These are phyloP conservation scores for Butyriboletus loyo DNA, from an alignment of 768 basidiomycete genomes.

Conservation along the genomic window DNA sequence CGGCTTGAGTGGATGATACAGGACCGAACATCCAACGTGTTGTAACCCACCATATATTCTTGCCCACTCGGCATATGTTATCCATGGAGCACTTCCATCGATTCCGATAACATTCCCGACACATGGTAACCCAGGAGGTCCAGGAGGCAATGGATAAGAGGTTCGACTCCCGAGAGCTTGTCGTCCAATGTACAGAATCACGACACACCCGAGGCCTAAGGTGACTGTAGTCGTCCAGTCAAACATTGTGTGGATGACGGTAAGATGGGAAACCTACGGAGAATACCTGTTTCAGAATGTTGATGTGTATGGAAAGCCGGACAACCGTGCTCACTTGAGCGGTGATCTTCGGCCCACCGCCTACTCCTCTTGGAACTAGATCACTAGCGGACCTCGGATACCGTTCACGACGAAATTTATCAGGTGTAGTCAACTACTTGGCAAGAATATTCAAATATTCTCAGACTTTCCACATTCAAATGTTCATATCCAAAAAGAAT, in stretches of 20 bases:
- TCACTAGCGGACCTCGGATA: too few relatives aligned
- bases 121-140: constrained; percentile 10
- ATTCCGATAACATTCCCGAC: constrained; percentile 6
- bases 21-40: too few relatives aligned
- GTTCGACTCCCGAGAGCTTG: background rate
- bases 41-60: constrained; percentile 1
- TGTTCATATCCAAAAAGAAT: too few relatives aligned
- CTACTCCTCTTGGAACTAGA: too few relatives aligned
- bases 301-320: too few relatives aligned
- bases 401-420: too few relatives aligned
- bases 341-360: too few relatives aligned
- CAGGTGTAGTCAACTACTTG: too few relatives aligned
- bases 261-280: background rate
- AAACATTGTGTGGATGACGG: background rate
- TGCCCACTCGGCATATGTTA: constrained; percentile 8
- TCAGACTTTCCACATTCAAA: too few relatives aligned
- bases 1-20: background rate
- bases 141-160: constrained; percentile 2
- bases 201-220: background rate
- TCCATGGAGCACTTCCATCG: background rate
- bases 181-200: background rate
- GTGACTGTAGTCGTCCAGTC: background rate
- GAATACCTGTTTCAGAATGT: background rate
- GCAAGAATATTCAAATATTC: too few relatives aligned
- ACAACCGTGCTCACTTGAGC: too few relatives aligned